Evolutionary conservation across 2,329 filamentous ascomycete species (phyloP).

Genomic region (Talaromyces islandicus): DNA sequence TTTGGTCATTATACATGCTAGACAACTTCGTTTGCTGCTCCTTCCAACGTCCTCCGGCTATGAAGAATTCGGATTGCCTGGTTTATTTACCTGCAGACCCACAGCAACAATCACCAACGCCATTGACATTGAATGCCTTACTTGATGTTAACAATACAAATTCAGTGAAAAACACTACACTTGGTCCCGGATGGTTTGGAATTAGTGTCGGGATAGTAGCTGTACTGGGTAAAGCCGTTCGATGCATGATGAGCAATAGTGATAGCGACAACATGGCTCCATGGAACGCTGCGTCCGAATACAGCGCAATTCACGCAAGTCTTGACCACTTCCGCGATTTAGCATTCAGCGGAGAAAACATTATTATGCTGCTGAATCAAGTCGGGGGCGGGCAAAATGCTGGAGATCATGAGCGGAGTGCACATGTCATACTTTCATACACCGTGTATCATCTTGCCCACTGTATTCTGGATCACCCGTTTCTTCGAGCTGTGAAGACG

Average conservation of each 20-base stretch:
- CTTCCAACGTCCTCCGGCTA: slow-evolving; percentile 26
- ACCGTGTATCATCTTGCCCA: slow-evolving; percentile 18
- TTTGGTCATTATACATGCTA: slow-evolving; percentile 36
- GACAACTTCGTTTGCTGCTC: slow-evolving; percentile 34
- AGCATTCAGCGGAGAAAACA: not conserved
- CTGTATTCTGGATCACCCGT: slow-evolving; percentile 20
- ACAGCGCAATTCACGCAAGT: slow-evolving; percentile 9
- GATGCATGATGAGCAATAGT: slow-evolving; percentile 15
- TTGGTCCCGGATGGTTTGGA: slow-evolving; percentile 13
- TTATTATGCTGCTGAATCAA: slow-evolving; percentile 9
- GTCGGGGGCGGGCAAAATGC: no score
- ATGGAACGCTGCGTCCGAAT: slow-evolving; percentile 14
- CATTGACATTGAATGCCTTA: slow-evolving; percentile 10
- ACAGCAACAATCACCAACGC: not conserved
- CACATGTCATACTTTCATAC: slow-evolving; percentile 18
- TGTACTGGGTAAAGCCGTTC: slow-evolving; percentile 14
- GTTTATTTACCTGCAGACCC: slow-evolving; percentile 22
- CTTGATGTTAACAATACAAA: slow-evolving; percentile 3
- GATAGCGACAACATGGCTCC: slow-evolving; percentile 5
- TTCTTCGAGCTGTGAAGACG: slow-evolving; percentile 16
- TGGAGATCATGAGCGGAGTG: slow-evolving; percentile 9
- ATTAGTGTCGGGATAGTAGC: slow-evolving; percentile 15
- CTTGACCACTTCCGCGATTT: slow-evolving; percentile 9
- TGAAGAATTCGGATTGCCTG: slow-evolving; percentile 28
- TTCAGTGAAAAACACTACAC: not conserved